Base-by-base conservation (phyloP, 257 asterid genomes). In the Solanum rostratum region DNA sequence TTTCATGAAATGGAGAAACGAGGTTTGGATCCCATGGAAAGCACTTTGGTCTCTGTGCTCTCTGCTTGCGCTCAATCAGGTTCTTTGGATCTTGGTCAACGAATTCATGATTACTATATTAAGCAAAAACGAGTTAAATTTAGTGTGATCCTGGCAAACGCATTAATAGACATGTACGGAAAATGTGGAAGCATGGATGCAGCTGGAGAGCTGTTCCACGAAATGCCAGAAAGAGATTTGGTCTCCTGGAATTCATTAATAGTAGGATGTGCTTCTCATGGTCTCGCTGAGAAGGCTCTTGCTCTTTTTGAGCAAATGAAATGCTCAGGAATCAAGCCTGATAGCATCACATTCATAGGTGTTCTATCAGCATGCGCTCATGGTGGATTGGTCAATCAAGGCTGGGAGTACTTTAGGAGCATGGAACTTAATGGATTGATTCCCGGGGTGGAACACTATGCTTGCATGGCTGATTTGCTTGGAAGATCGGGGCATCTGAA, bases 51-150 rank as follows among this genome's bases (percentile, higher is more conserved):
- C 16, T 91, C 90, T 16, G 97, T 87, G n/a, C 92, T 95, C 79
- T 95, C 97, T 50, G 97, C 97, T 30, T 95, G 97, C 90, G 88
- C 95, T 84, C 97, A 93, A 83, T 90, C 93, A 5, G 90, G 95
- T 76, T 87, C 55, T 82, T 87, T 93, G 92, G 92, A 91, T 54
- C 80, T 84, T 12, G 96, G 93, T 7, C 86, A 45, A 81, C 79
- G 89, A 27, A 83, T 95, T 74, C 90, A 89, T 41, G 88, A 90
- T 39, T 84, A 83, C 87, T 93, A 92, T 79, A 80, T 95, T 62
- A 87, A 91, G 86, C 90, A 84, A 87, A 87, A 86, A 41, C 29
- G 84, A 22, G 37, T 87, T 6, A 84, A 88, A 54, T 88, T 85
- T 55, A 95, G 92, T 37, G 81, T 86, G 50, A 91, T 88, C 79